A percentile compares a stretch with the other conserved stretches of the same genome.
These are phyloP conservation scores for Polygonum aviculare DNA, from an alignment of 148 eudicot genomes.

Conservation along the genomic window DNA sequence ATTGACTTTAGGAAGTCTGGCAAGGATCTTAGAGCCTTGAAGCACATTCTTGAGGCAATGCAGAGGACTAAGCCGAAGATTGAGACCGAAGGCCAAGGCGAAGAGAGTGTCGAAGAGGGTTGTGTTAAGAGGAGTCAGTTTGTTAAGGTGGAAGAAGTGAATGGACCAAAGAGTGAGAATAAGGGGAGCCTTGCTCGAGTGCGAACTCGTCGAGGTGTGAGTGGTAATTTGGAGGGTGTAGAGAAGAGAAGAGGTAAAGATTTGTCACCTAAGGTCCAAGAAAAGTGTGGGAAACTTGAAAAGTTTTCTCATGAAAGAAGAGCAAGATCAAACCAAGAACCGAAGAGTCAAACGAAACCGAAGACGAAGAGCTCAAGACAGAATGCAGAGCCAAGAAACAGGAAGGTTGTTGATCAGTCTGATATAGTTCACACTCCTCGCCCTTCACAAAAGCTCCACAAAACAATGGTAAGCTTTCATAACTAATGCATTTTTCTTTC, in stretches of 20 bases:
- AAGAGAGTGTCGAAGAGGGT: conserved; percentile 14
- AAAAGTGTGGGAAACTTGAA: conserved; percentile 16
- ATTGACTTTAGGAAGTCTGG: conserved; percentile 63
- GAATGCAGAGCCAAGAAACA: conserved; percentile 7
- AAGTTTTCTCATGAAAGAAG: conserved; percentile 22
- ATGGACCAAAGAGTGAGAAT: neutral
- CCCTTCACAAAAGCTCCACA: neutral
- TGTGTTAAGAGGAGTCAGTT: neutral
- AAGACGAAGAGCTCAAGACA: conserved; percentile 14
- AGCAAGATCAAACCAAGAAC: conserved; percentile 18
- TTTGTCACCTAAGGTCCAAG: conserved; percentile 18
- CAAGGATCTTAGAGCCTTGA: conserved; percentile 84
- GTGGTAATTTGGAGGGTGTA: neutral
- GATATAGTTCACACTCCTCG: conserved; percentile 3
- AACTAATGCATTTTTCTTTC: no score
- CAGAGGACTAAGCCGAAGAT: conserved; percentile 33
- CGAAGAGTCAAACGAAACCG: conserved; percentile 21
- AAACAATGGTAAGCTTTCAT: neutral
- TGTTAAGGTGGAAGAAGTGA: neutral
- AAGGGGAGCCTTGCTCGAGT: neutral
- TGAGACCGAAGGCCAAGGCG: conserved; percentile 18
- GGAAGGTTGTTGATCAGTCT: neutral
- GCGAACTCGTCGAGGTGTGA: neutral
- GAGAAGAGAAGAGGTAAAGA: conserved; percentile 23
- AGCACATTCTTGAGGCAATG: conserved; percentile 76